A percentile compares a stretch with the other conserved stretches of the same genome.
Conservation (phyloP, 2,329 filamentous ascomycete species). For the Penicillium sp. region DNA sequence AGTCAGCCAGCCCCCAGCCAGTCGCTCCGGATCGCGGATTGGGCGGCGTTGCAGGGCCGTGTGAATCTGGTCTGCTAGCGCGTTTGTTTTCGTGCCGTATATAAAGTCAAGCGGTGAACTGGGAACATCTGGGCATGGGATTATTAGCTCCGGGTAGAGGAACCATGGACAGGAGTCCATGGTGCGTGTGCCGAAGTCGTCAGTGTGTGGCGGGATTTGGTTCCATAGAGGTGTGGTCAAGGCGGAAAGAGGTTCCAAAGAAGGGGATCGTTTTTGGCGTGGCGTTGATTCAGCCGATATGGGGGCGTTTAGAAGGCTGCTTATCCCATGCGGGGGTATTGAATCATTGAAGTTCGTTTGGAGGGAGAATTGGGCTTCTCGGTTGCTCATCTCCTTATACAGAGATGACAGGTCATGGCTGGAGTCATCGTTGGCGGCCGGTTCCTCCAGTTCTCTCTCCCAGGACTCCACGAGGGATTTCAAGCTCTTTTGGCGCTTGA, state of each 20-base stretch:
- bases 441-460: slow-evolving; percentile 9
- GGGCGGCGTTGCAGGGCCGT: slow-evolving; percentile 18
- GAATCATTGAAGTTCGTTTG: not conserved
- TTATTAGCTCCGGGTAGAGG: slow-evolving; percentile 19
- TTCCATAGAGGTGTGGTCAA: slow-evolving; percentile 7
- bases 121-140: slow-evolving; percentile 18
- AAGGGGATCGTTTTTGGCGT: not conserved
- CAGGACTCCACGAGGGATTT: slow-evolving; percentile 22
- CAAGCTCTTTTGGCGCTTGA: slow-evolving; percentile 18
- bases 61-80: slow-evolving; percentile 27
- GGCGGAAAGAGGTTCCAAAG: not conserved
- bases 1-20: slow-evolving; percentile 21
- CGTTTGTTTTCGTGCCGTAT: slow-evolving; percentile 27
- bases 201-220: slow-evolving; percentile 16
- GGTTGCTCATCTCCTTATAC: not conserved
- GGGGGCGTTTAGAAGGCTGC: not conserved
- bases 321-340: not conserved
- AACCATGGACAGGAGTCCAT: slow-evolving; percentile 17
- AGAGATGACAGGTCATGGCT: not conserved
- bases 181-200: slow-evolving; percentile 12
- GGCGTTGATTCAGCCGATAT: not conserved
- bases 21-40: slow-evolving; percentile 26
- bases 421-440: not conserved
- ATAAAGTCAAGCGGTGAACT: slow-evolving; percentile 27
- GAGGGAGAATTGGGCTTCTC: not conserved